Percentiles rank a stretch among this genome's conserved stretches.
Conservation (phyloP, 257 asterid genomes). For the Cruciata laevipes region DNA sequence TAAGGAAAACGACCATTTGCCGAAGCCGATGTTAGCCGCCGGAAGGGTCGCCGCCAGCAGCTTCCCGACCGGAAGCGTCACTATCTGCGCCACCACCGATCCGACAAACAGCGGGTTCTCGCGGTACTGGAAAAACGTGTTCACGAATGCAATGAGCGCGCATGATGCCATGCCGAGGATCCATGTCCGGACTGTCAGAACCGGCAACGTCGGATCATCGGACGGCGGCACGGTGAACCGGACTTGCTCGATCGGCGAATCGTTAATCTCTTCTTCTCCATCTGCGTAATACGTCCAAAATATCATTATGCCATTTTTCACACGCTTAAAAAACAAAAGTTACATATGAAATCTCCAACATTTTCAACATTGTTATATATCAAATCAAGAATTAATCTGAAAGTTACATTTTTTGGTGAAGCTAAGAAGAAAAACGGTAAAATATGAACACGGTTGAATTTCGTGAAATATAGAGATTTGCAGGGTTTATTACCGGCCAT, state of each 20-base stretch:
- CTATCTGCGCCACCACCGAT: neutral
- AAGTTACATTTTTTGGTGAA: too few species aligned
- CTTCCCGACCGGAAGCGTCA: neutral
- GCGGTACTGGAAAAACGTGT: conserved; percentile 5
- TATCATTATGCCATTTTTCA: too few species aligned
- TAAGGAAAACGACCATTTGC: conserved; percentile 37
- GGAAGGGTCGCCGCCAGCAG: conserved; percentile 19
- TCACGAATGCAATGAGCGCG: neutral
- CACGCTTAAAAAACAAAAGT: too few species aligned
- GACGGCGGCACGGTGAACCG: conserved; percentile 1
- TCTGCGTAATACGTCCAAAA: neutral
- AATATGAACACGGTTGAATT: too few species aligned
- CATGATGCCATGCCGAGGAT: neutral
- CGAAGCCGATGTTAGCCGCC: conserved; percentile 13
- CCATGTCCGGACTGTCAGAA: conserved; percentile 3
- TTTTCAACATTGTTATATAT: too few species aligned
- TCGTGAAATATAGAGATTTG: too few species aligned
- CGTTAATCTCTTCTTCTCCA: neutral
- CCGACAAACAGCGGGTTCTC: neutral
- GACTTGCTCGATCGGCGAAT: conserved; percentile 4
- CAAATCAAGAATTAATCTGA: too few species aligned
- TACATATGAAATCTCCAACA: too few species aligned
- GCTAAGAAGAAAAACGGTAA: too few species aligned
- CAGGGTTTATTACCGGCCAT: neutral
- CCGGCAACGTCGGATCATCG: neutral